These are phyloP conservation scores for Psilocybe cyanescens DNA, from an alignment of 768 basidiomycete species.

Conservation along the genomic window DNA sequence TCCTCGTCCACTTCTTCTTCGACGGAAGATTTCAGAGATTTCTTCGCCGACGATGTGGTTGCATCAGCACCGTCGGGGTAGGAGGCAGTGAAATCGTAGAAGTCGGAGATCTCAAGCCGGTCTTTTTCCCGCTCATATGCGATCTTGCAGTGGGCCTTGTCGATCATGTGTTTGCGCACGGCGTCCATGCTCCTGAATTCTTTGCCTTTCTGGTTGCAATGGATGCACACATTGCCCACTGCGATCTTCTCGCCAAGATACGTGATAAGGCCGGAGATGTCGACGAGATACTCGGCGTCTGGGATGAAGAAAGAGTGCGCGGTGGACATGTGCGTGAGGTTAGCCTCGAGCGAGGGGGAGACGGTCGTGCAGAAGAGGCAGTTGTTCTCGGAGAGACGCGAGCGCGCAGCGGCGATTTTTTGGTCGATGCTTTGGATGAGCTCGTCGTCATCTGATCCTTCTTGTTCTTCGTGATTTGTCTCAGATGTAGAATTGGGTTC, in stretches of 20 bases:
- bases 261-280: slow-evolving; percentile 77
- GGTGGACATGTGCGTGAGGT: slow-evolving; percentile 85
- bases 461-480: slow-evolving; percentile 18
- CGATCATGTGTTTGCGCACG: slow-evolving; percentile 93
- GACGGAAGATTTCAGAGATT: slow-evolving; percentile 38
- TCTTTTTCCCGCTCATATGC: slow-evolving; percentile 85
- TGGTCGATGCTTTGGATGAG: slow-evolving; percentile 66
- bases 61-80: slow-evolving; percentile 57
- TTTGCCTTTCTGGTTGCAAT: slow-evolving; percentile 80
- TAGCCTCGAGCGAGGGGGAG: slow-evolving; percentile 58
- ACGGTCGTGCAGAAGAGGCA: slow-evolving; percentile 86
- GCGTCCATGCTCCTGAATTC: slow-evolving; percentile 88
- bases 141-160: slow-evolving; percentile 96
- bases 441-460: slow-evolving; percentile 44
- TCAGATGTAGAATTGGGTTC: not conserved
- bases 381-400: slow-evolving; percentile 59
- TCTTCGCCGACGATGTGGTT: slow-evolving; percentile 13
- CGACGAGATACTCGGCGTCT: slow-evolving; percentile 88
- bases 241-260: slow-evolving; percentile 94
- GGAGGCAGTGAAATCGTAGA: slow-evolving; percentile 86
- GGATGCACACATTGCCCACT: slow-evolving; percentile 92
- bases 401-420: slow-evolving; percentile 73
- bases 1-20: slow-evolving; percentile 48
- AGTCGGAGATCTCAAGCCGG: slow-evolving; percentile 87
- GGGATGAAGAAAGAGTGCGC: slow-evolving; percentile 96